A percentile compares a stretch with the other conserved stretches of the same genome.
These are phyloP conservation scores for Melocanna baccifera DNA, from an alignment of 176 grass and related monocot genomes.

Conservation along the genomic window DNA sequence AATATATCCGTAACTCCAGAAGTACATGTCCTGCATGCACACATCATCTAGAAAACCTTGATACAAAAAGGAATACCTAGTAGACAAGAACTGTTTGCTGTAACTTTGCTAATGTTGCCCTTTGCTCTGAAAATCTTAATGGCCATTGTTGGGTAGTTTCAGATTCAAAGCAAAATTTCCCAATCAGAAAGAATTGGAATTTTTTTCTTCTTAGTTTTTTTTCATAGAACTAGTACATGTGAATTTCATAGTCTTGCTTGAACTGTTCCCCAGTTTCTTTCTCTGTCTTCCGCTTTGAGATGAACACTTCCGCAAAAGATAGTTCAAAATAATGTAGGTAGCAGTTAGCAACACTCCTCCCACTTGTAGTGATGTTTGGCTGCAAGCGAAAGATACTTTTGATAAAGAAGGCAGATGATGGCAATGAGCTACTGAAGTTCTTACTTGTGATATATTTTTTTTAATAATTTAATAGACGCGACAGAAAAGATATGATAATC, in stretches of 20 bases:
- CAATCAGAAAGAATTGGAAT: not conserved
- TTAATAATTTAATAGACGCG: not conserved
- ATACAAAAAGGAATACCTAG: not conserved
- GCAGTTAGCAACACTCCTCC: constrained; percentile 14
- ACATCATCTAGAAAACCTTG: not conserved
- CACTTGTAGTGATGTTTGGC: not conserved
- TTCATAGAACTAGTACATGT: not conserved
- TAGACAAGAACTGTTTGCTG: not conserved
- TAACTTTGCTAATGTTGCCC: not conserved
- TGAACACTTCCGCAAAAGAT: not conserved
- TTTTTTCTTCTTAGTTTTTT: not conserved
- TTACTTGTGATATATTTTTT: not conserved
- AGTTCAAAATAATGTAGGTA: constrained; percentile 2
- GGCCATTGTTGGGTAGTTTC: not conserved
- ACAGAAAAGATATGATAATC: not conserved
- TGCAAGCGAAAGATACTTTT: not conserved
- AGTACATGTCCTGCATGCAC: not conserved
- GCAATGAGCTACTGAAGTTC: not conserved
- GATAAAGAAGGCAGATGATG: constrained; percentile 1
- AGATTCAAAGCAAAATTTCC: not conserved
- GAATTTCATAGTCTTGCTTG: not conserved
- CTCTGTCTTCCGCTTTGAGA: not conserved
- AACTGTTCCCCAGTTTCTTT: not conserved
- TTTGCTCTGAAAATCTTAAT: not conserved
- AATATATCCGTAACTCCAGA: not conserved